phyloP scores from a whole-genome alignment of 306 rosid species.

The Trifolium pratense region DNA sequence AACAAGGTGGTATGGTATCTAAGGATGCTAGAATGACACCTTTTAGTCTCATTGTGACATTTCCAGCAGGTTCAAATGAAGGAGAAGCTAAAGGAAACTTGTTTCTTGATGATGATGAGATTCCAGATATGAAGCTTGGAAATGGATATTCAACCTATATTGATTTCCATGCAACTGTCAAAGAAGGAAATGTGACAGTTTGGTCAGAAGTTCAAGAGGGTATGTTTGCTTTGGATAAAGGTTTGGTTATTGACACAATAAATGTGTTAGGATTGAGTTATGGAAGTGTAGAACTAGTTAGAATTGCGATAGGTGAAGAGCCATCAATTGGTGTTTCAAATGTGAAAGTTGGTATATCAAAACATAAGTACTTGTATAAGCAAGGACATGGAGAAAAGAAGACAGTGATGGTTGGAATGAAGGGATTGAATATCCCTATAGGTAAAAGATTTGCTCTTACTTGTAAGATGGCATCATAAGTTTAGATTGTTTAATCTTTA shows the following conservation, averaged over 20 bases:
- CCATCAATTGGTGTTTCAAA: constrained; percentile 36
- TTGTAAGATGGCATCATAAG: constrained; percentile 65
- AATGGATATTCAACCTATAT: constrained; percentile 71
- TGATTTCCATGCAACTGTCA: constrained; percentile 65
- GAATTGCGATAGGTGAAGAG: constrained; percentile 60
- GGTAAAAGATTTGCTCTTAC: constrained; percentile 69
- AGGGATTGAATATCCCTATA: constrained; percentile 63
- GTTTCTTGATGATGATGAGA: constrained; percentile 82
- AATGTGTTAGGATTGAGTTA: constrained; percentile 68
- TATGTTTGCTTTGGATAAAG: constrained; percentile 74
- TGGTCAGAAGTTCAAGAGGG: constrained; percentile 88
- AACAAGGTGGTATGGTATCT: constrained; percentile 79
- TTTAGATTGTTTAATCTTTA: constrained; percentile 21
- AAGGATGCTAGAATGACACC: constrained; percentile 88
- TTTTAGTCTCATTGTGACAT: constrained; percentile 65
- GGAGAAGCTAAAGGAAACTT: constrained; percentile 78
- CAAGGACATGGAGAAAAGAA: constrained; percentile 49
- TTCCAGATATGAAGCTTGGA: constrained; percentile 74
- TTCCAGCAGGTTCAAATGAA: constrained; percentile 64
- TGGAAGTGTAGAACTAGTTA: constrained; percentile 52
- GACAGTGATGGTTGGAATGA: constrained; percentile 61
- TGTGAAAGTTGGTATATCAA: constrained; percentile 47
- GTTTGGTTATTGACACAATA: constrained; percentile 70
- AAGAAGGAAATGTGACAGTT: constrained; percentile 62
- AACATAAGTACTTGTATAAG: constrained; percentile 47